Percentiles rank a stretch among this genome's conserved stretches.
These are phyloP conservation scores for Ustilago sp. DNA, from an alignment of 1,284 basidiomycete genomes.

Conservation along the genomic window DNA sequence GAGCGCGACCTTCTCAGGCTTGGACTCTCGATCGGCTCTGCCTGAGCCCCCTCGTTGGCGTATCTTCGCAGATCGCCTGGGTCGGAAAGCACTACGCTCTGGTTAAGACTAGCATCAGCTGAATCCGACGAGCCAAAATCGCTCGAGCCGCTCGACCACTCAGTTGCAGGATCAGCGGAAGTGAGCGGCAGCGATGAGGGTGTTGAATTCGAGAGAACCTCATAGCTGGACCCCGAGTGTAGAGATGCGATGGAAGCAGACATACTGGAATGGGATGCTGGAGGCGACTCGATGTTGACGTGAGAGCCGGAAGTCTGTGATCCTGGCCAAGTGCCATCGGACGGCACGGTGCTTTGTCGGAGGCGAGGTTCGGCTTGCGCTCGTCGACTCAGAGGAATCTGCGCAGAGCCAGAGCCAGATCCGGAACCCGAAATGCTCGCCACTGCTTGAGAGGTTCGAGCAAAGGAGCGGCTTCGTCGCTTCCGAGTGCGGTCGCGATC, in stretches of 20 bases:
- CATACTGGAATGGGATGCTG: slow-evolving; percentile 40
- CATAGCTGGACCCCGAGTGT: slow-evolving; percentile 49
- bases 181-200: slow-evolving; percentile 15
- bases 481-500: slow-evolving; percentile 41
- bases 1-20: slow-evolving; percentile 28
- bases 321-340: slow-evolving; percentile 16
- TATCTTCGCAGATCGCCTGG: slow-evolving; percentile 30
- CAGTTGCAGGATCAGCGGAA: slow-evolving; percentile 24
- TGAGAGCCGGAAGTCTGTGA: slow-evolving; percentile 15
- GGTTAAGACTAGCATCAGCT: slow-evolving; percentile 31
- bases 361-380: not conserved
- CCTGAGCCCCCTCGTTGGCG: not conserved
- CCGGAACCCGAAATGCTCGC: slow-evolving; percentile 28
- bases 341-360: slow-evolving; percentile 2
- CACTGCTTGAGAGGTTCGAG: slow-evolving; percentile 18
- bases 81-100: slow-evolving; percentile 48
- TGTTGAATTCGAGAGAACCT: slow-evolving; percentile 31
- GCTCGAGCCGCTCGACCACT: slow-evolving; percentile 51
- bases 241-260: slow-evolving; percentile 40
- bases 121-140: slow-evolving; percentile 52
- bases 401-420: slow-evolving; percentile 18
- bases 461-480: slow-evolving; percentile 34
- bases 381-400: not conserved
- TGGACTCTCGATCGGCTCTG: not conserved
- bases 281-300: slow-evolving; percentile 26